Percentiles rank a stretch among this genome's conserved stretches.
These are phyloP conservation scores for Pseudoscleropodium purum DNA, from an alignment of 225 moss, liverwort and hornwort species.

Conservation along the genomic window DNA sequence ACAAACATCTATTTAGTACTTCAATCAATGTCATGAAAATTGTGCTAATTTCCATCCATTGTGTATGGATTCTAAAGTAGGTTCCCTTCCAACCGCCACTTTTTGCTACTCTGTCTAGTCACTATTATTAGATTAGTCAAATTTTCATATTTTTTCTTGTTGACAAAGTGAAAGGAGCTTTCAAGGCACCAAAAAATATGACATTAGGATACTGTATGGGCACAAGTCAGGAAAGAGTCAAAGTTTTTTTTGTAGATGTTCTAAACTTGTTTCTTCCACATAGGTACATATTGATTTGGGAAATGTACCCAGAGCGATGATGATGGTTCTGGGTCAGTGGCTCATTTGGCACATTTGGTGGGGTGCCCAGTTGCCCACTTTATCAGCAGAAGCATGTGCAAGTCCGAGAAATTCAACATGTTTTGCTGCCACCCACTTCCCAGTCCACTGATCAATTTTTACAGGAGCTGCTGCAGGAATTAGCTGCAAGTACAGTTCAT, in stretches of 20 bases:
- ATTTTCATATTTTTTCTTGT: not conserved
- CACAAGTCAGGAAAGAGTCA: not conserved
- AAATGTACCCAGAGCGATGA: not conserved
- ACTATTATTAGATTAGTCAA: rapidly evolving
- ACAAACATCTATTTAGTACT: too few relatives aligned
- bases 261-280: not conserved
- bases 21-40: not conserved
- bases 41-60: too few relatives aligned
- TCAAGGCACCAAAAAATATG: rapidly evolving
- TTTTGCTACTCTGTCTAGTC: not conserved
- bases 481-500: too few relatives aligned
- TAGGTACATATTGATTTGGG: not conserved
- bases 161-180: not conserved
- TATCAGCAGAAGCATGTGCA: not conserved
- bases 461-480: not conserved
- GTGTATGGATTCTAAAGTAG: not conserved
- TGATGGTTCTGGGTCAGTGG: not conserved
- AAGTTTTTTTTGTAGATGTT: not conserved
- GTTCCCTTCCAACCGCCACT: rapidly evolving
- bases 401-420: not conserved
- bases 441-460: not conserved
- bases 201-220: rapidly evolving
- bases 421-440: not conserved
- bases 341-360: too few relatives aligned
- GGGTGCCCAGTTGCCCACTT: not conserved